Evolutionary conservation across 192 early-diverging fungal species (phyloP), one percentile per base, ranked within the genome.

Genomic region (Backusella sp.): DNA sequence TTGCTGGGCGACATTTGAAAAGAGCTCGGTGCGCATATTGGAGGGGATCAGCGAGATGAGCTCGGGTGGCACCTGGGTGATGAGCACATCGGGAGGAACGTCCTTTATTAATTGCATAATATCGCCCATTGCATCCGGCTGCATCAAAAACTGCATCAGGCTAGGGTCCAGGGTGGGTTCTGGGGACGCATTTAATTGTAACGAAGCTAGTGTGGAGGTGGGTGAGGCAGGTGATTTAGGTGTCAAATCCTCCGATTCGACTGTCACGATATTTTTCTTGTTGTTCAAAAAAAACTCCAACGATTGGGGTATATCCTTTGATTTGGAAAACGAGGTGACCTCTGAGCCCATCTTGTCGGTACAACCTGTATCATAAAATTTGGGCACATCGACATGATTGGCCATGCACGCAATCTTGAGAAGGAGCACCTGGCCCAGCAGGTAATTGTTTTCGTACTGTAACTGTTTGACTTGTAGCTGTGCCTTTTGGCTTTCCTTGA

Each of bases 301-400:
- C 0, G 68, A 36, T 36, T 69, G 68, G 35, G 68, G 68, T 21
- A 69, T 37, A 37, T 69, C 68, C 11, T 36, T 36, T 36, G 68
- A 23, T 69, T 69, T 42, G 35, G 68, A 69, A 41, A 69, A 69
- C 23, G 35, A n/a, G 17, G 39, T 36, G 19, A 69, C 39, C n/a
- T 69, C 68, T 6, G 68, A 39, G 21, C 68, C 68, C 35, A 69
- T 36, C 39, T 69, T 41, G 11, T 69, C 68, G 1, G 68, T 69
- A 12, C 21, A 21, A 46, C 70, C 76, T 17, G 76, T 62, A 36
- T 77, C 46, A 70, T 70, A 77, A 21, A 77, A 73, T 28, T 77
- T 77, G 70, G 76, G 76, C 0, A 62, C 56, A 62, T 62, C 56
- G 26, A 62, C 56, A 28, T 62, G 56, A 28, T 62, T 62, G 8